Conservation (phyloP, 768 basidiomycete species). For the Pisolithus sp. region DNA sequence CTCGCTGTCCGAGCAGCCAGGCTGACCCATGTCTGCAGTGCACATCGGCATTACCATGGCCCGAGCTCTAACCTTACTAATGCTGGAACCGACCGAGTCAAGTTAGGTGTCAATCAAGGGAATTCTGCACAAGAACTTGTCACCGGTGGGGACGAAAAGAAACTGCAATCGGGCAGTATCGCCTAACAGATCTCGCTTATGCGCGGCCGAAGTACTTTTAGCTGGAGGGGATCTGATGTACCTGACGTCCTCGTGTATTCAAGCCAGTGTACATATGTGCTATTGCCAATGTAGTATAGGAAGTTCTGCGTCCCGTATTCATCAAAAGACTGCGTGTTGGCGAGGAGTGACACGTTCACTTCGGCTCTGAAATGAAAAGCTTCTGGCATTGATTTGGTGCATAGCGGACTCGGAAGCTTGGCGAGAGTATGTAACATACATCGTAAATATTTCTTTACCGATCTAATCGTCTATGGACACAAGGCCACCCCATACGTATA, state of each 20-base stretch:
- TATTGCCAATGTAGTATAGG: no score
- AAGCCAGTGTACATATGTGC: no score
- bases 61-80: conserved; percentile 43
- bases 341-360: neutral
- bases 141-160: neutral
- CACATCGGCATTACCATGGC: conserved; percentile 48
- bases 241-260: no score
- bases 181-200: no score
- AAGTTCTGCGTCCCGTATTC: no score
- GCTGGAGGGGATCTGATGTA: no score
- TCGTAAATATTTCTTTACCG: neutral
- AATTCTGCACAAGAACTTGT: neutral
- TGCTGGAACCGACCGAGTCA: conserved; percentile 3
- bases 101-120: neutral
- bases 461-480: neutral
- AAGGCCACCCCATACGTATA: no score
- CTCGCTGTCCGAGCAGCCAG: neutral
- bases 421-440: no score
- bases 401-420: no score
- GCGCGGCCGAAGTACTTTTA: no score
- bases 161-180: neutral
- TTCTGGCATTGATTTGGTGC: neutral
- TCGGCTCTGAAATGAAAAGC: neutral
- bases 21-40: conserved; percentile 25
- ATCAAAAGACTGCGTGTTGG: no score